phyloP scores from a whole-genome alignment of 192 early-diverging fungal species.

The Podila clonocystis region DNA sequence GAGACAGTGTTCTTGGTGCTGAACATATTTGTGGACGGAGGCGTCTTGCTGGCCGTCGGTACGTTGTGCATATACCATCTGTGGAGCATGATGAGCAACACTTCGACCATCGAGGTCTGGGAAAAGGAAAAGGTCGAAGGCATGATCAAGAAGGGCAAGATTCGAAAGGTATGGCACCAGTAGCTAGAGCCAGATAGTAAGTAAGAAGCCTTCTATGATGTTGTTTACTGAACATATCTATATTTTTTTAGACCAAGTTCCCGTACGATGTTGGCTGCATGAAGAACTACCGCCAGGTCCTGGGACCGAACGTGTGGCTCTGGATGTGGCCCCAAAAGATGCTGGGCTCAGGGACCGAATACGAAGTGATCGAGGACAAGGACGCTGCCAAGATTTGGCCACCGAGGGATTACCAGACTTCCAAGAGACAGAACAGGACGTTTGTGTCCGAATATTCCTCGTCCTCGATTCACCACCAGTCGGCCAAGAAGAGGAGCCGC shows the following conservation, averaged over 20 bases:
- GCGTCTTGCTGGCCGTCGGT: slow-evolving; percentile 76
- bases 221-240: not conserved
- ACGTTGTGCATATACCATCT: slow-evolving; percentile 76
- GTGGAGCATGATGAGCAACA: slow-evolving; percentile 74
- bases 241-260: slow-evolving; percentile 50
- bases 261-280: slow-evolving; percentile 82
- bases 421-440: slow-evolving; percentile 26
- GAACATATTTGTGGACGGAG: slow-evolving; percentile 74
- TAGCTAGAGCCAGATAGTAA: too few species aligned
- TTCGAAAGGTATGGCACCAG: slow-evolving; percentile 56
- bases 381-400: slow-evolving; percentile 69
- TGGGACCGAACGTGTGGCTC: slow-evolving; percentile 66
- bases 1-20: slow-evolving; percentile 81
- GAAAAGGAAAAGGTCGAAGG: slow-evolving; percentile 76
- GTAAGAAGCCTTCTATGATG: too few species aligned
- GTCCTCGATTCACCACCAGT: slow-evolving; percentile 18
- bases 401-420: slow-evolving; percentile 70
- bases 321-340: slow-evolving; percentile 76
- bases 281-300: slow-evolving; percentile 73
- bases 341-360: slow-evolving; percentile 73
- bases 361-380: slow-evolving; percentile 63
- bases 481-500: not conserved
- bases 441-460: slow-evolving; percentile 41
- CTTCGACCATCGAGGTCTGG: slow-evolving; percentile 87
- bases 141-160: slow-evolving; percentile 68